Base-by-base conservation (phyloP, 2,329 filamentous ascomycete species). In the Monosporascus ibericus region DNA sequence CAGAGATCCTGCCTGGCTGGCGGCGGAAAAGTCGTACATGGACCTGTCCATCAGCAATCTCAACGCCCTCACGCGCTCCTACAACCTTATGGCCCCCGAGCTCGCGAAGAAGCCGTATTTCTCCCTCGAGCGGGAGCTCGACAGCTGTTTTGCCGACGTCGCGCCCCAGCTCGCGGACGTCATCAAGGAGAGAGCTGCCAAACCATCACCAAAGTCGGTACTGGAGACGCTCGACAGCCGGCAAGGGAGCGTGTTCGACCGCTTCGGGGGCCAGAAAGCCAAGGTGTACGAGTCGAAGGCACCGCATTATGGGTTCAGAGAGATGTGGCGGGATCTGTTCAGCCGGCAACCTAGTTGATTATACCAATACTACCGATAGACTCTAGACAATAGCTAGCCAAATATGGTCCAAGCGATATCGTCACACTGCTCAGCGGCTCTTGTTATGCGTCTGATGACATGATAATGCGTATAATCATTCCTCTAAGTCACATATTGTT, bases 91-190 rank as follows among this genome's bases (percentile, higher is more conserved):
- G 84, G 92, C 94, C 0, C 94, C 94, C 0, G 86, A 90, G 51
- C 78, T 96, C 2, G 92, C 92, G 2, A 95, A 94, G 71, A 96
- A 96, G 69, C 90, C 92, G 0, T 97, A 97, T 69, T 91, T 90
- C 65, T 85, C 79, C 2, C 81, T 97, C 7, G 82, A 91, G 44
- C 83, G 92, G 48, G 94, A 99, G 70, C 77, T 97, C 17, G 79
- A 78, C 30, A 77, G 81, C 3, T 96, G 92, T 67, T 97, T 85
- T 65, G 87, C 90, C 1, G 92, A 96, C 55, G 86, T 95, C 1
- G 92, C 92, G 6, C 90, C 90, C 0, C 74, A 79, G 47, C 70
- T 97, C 4, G 82, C 90, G 0, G 76, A 79, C 2, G 85, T 85
- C 56, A 94, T 97, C 55, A 78, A 79, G 52, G 79, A 88, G 27